A percentile compares a stretch with the other conserved stretches of the same genome.
Evolutionary conservation across 345 rosid species (phyloP).

Genomic region (Citrus maxima): DNA sequence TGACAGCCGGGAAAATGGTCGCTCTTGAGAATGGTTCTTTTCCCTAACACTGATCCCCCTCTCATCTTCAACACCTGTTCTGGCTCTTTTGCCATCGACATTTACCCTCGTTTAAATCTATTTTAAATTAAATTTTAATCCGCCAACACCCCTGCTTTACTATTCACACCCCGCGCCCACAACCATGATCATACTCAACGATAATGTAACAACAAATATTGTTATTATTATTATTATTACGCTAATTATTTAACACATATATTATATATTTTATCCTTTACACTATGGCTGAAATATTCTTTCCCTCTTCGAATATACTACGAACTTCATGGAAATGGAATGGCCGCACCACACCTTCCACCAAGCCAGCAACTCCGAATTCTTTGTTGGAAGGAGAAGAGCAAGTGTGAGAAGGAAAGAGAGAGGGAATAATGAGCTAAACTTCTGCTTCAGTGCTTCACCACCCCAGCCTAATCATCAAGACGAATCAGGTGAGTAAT

Average conservation of each 20-base stretch:
- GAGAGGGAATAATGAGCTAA: background rate
- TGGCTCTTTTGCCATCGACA: constrained; percentile 83
- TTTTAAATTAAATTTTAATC: background rate
- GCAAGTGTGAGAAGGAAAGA: constrained; percentile 1
- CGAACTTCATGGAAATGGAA: background rate
- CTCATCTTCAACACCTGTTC: constrained; percentile 90
- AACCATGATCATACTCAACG: too few species aligned
- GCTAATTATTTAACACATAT: too few species aligned
- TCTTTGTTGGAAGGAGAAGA: background rate
- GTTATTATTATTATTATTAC: background rate
- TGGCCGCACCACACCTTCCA: background rate
- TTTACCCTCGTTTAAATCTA: constrained; percentile 22
- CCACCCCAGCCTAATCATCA: background rate
- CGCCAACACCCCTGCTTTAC: background rate
- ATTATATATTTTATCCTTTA: background rate
- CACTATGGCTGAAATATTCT: background rate
- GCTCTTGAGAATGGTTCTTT: constrained; percentile 92
- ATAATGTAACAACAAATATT: background rate
- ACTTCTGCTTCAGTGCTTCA: too few species aligned
- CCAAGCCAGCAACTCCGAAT: background rate
- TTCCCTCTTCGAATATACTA: too few species aligned
- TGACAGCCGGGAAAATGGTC: constrained; percentile 99
- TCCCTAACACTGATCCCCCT: constrained; percentile 96
- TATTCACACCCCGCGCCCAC: background rate
- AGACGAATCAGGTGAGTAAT: background rate